Evolutionary conservation across 73 alveolate species (phyloP).

Genomic region (Paramecium primaurelia): DNA sequence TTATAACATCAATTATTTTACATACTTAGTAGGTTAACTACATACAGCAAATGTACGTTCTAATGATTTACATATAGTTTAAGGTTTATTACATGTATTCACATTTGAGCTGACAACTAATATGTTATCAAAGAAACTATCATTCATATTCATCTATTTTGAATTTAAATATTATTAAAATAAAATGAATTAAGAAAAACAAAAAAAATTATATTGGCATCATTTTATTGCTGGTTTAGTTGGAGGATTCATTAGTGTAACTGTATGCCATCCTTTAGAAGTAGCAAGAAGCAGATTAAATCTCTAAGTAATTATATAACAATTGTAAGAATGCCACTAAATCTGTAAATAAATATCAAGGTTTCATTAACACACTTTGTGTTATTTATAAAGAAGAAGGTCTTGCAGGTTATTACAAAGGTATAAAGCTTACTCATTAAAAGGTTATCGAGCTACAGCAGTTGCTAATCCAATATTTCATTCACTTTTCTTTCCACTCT

Average conservation of each 20-base stretch:
- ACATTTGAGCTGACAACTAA: background rate
- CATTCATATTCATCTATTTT: background rate
- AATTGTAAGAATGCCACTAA: slow-evolving; percentile 33
- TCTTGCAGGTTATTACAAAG: slow-evolving; percentile 47
- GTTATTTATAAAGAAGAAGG: slow-evolving; percentile 49
- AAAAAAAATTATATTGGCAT: background rate
- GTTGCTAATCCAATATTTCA: slow-evolving; percentile 42
- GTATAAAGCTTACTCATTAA: background rate
- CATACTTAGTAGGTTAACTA: background rate
- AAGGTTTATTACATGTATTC: background rate
- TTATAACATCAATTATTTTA: background rate
- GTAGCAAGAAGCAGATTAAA: slow-evolving; percentile 52
- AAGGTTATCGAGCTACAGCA: slow-evolving; percentile 46
- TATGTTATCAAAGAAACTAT: slow-evolving; percentile 27
- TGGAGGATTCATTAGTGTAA: slow-evolving; percentile 41
- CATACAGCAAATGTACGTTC: slow-evolving; percentile 3
- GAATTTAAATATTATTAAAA: background rate
- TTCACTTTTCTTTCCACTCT: slow-evolving; percentile 38
- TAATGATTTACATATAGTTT: slow-evolving; percentile 4
- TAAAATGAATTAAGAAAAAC: background rate
- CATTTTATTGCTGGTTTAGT: slow-evolving; percentile 45
- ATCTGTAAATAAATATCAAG: slow-evolving; percentile 2
- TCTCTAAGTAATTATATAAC: background rate
- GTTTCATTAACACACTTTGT: slow-evolving; percentile 9
- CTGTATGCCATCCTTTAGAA: slow-evolving; percentile 51